These are phyloP conservation scores for Diutina sp. DNA, from an alignment of 1,139 yeast genomes.

Conservation along the genomic window DNA sequence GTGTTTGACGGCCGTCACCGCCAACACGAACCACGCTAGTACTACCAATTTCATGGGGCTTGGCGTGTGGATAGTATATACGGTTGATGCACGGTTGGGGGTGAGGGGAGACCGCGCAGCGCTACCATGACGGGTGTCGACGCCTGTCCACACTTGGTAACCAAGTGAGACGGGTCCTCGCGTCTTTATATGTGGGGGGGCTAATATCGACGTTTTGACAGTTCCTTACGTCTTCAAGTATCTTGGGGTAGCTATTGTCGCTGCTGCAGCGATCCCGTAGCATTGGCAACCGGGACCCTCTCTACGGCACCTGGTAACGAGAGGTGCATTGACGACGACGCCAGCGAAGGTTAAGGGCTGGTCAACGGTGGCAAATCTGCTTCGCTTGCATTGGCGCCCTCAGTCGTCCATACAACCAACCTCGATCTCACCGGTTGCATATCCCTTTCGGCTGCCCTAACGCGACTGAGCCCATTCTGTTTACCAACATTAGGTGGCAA, in stretches of 20 bases:
- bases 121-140: background rate
- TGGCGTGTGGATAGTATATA: background rate
- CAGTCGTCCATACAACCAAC: background rate
- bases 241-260: background rate
- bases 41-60: background rate
- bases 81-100: background rate
- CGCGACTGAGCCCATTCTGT: too few species aligned
- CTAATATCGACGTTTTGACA: too few species aligned
- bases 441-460: background rate
- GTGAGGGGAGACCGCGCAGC: background rate
- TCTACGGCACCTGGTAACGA: background rate
- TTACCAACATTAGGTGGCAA: background rate
- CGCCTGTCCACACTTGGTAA: too few species aligned
- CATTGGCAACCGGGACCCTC: background rate
- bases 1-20: constrained; percentile 37
- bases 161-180: too few species aligned
- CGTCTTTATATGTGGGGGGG: too few species aligned
- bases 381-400: background rate
- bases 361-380: background rate
- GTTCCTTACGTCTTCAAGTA: too few species aligned
- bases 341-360: background rate
- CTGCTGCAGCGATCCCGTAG: background rate
- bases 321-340: background rate
- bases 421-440: background rate
- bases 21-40: constrained; percentile 10